A percentile compares a stretch with the other conserved stretches of the same genome.
Conservation (phyloP, 257 asterid genomes). For the Salvia rosmarinus region DNA sequence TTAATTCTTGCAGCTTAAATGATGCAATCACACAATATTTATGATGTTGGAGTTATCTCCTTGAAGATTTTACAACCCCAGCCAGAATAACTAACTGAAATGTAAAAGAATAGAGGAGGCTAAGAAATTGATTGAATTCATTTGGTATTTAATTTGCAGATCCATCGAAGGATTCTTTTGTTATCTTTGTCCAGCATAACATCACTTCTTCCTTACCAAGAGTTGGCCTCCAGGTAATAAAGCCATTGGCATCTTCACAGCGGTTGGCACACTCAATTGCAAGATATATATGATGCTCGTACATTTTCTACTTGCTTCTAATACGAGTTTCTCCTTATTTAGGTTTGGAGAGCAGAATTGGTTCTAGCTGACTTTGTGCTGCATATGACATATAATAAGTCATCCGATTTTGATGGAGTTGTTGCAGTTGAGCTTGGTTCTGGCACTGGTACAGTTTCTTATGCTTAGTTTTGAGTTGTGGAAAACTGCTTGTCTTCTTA, state of each 20-base stretch:
- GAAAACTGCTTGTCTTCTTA: slow-evolving; percentile 23
- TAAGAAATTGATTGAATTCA: slow-evolving; percentile 8
- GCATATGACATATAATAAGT: slow-evolving; percentile 62
- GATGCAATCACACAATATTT: not conserved
- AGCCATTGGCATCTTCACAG: slow-evolving; percentile 3
- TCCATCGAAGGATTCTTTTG: slow-evolving; percentile 51
- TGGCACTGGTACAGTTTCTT: slow-evolving; percentile 75
- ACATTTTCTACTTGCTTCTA: slow-evolving; percentile 8
- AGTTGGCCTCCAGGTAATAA: slow-evolving; percentile 90
- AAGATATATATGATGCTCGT: slow-evolving; percentile 12
- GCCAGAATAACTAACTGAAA: slow-evolving; percentile 5
- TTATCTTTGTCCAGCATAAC: slow-evolving; percentile 67
- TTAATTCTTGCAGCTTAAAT: too few species aligned
- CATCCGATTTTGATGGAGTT: slow-evolving; percentile 61
- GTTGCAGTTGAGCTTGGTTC: slow-evolving; percentile 90
- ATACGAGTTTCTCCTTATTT: slow-evolving; percentile 19
- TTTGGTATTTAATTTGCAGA: slow-evolving; percentile 51
- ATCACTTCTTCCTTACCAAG: slow-evolving; percentile 90
- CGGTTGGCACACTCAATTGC: too few species aligned
- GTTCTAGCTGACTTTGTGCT: slow-evolving; percentile 85
- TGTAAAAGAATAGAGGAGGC: not conserved
- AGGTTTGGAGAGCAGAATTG: slow-evolving; percentile 96
- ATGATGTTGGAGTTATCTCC: not conserved
- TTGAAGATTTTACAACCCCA: not conserved
- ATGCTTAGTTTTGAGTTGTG: slow-evolving; percentile 29